Conservation (phyloP, 1,284 basidiomycete species). For the Sporisorium exsertum region DNA sequence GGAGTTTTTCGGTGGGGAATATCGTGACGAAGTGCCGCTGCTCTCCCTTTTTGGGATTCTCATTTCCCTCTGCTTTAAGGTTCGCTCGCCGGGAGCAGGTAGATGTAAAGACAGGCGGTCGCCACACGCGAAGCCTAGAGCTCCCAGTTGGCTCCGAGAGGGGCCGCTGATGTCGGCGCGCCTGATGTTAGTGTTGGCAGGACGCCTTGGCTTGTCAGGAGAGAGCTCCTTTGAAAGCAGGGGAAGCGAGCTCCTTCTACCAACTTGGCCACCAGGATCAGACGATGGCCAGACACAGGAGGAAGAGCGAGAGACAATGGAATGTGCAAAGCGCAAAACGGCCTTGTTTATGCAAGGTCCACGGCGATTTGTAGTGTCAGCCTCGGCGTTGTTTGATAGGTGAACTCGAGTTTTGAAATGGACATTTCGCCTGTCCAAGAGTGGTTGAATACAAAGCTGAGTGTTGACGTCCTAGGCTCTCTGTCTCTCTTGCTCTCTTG, state of each 20-base stretch:
- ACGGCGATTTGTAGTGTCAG: constrained; percentile 24
- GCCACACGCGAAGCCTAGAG: too few relatives aligned
- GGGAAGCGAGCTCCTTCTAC: background rate
- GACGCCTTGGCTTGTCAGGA: background rate
- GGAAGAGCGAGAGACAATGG: background rate
- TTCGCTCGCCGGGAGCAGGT: too few relatives aligned
- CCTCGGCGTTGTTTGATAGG: constrained; percentile 35
- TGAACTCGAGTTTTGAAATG: background rate
- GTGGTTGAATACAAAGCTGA: background rate
- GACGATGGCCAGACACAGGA: constrained; percentile 1
- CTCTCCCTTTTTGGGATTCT: too few relatives aligned
- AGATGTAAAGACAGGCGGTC: too few relatives aligned
- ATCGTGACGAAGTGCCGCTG: background rate
- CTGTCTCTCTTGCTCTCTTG: background rate
- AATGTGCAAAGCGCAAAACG: background rate
- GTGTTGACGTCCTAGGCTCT: background rate
- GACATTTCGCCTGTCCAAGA: background rate
- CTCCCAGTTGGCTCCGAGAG: too few relatives aligned
- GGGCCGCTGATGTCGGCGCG: too few relatives aligned
- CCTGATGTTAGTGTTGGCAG: too few relatives aligned
- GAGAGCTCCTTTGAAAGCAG: background rate
- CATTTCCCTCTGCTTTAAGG: too few relatives aligned
- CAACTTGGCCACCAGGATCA: background rate
- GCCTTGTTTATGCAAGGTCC: constrained; percentile 10
- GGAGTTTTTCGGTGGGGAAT: background rate